Conservation (phyloP, 257 asterid genomes). For the Ligustrum vulgare region DNA sequence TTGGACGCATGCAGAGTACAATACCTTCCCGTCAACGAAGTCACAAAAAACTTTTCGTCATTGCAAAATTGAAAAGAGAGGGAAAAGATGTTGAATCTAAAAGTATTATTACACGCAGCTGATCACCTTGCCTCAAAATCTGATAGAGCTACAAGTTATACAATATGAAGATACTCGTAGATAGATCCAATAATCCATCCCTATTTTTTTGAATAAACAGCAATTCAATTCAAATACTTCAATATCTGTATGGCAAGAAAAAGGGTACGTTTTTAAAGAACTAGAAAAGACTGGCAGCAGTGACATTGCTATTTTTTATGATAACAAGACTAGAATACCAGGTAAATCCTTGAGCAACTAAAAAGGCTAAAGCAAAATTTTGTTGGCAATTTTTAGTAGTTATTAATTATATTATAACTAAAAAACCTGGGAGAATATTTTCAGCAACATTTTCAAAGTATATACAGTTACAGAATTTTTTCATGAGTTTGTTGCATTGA, state of each 20-base stretch:
- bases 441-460: conserved; percentile 14
- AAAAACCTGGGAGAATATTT: neutral
- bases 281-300: neutral
- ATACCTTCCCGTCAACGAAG: conserved; percentile 15
- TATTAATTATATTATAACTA: too few relatives aligned
- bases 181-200: too few relatives aligned
- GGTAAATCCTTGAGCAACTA: neutral
- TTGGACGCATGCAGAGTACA: conserved; percentile 21
- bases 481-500: conserved; percentile 1
- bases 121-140: conserved; percentile 39
- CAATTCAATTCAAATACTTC: neutral
- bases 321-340: neutral
- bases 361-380: neutral
- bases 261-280: neutral
- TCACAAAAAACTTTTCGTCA: conserved; percentile 39
- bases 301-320: neutral
- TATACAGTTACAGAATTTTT: neutral
- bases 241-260: neutral
- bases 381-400: neutral
- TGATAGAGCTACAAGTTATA: conserved; percentile 21
- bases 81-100: conserved; percentile 28
- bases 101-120: conserved; percentile 8
- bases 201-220: too few relatives aligned
- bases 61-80: conserved; percentile 39
- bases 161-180: neutral